These are phyloP conservation scores for Boletellus dicymbophilus DNA, from an alignment of 1,284 basidiomycete species.

Conservation along the genomic window DNA sequence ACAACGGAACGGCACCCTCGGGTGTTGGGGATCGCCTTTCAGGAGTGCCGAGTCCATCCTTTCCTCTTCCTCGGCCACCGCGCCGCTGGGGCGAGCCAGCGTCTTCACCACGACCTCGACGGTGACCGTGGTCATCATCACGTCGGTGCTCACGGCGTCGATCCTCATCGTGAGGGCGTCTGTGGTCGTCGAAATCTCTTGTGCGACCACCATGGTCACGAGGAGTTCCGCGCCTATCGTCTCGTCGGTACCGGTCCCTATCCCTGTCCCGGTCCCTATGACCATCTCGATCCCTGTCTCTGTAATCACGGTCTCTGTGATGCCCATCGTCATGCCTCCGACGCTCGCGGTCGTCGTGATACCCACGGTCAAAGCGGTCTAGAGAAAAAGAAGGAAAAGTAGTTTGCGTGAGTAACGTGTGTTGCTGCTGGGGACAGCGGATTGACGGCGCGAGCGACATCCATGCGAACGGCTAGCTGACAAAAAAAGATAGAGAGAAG, in stretches of 20 bases:
- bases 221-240: conserved; percentile 40
- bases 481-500: conserved; percentile 51
- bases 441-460: conserved; percentile 38
- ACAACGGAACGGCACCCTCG: conserved; percentile 79
- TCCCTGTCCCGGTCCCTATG: conserved; percentile 42
- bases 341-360: conserved; percentile 54
- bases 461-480: conserved; percentile 54
- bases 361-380: conserved; percentile 48
- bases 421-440: conserved; percentile 40
- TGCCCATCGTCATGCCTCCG: conserved; percentile 55
- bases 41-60: conserved; percentile 63
- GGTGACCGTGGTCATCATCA: conserved; percentile 44
- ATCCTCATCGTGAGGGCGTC: conserved; percentile 46
- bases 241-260: conserved; percentile 41
- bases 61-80: conserved; percentile 42
- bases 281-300: conserved; percentile 47
- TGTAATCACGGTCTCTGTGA: conserved; percentile 48
- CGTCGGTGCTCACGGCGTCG: conserved; percentile 48
- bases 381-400: conserved; percentile 45
- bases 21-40: conserved; percentile 91
- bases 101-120: conserved; percentile 39
- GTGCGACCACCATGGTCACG: conserved; percentile 40
- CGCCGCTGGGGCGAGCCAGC: conserved; percentile 38
- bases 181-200: conserved; percentile 45
- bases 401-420: conserved; percentile 49